Evolutionary conservation across 331 rosid species (phyloP).

Genomic region (Dryas integrifolia): DNA sequence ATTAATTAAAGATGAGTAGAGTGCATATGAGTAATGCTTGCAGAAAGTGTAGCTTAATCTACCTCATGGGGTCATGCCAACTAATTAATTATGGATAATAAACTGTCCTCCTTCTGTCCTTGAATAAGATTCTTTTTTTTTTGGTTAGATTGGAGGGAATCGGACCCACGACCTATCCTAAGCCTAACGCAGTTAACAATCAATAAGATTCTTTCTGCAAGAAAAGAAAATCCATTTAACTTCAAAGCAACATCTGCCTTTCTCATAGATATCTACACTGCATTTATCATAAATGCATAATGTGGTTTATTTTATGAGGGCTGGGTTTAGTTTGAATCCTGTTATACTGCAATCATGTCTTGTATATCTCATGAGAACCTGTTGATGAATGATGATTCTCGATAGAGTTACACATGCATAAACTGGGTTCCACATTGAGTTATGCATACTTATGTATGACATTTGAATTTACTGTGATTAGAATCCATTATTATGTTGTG

Average conservation of each 20-base stretch:
- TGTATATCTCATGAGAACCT: background rate
- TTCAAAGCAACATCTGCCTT: background rate
- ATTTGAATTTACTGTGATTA: constrained; percentile 2
- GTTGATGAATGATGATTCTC: background rate
- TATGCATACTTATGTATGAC: background rate
- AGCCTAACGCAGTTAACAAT: too few species aligned
- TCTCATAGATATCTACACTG: background rate
- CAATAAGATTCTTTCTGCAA: too few species aligned
- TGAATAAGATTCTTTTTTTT: too few species aligned
- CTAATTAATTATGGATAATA: too few species aligned
- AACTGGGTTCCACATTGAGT: background rate
- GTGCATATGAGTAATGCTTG: too few species aligned
- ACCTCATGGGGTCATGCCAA: too few species aligned
- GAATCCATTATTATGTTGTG: constrained; percentile 13
- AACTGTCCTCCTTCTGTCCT: too few species aligned
- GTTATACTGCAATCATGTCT: background rate
- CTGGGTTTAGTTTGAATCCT: background rate
- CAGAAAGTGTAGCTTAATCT: too few species aligned
- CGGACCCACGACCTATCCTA: too few species aligned
- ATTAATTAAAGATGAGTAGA: too few species aligned
- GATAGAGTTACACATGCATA: background rate
- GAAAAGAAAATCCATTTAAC: background rate
- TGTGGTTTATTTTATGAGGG: background rate
- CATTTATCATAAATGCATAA: background rate
- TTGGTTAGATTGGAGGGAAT: too few species aligned